A percentile compares a stretch with the other conserved stretches of the same genome.
These are phyloP conservation scores for Amorphotheca resinae DNA, from an alignment of 495 filamentous ascomycete genomes.

Conservation along the genomic window DNA sequence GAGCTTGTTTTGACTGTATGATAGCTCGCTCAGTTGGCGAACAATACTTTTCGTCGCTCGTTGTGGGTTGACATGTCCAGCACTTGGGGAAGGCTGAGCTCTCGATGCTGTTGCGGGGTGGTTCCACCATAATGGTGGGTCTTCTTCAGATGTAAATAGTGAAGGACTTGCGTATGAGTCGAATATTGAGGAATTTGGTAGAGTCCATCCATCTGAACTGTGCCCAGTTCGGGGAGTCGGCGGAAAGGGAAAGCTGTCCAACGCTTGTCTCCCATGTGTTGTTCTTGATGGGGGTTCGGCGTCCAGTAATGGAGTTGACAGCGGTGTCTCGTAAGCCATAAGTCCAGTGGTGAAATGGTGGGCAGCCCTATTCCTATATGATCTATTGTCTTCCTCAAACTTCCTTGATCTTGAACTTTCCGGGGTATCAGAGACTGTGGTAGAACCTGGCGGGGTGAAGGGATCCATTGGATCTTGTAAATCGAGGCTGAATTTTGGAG, in stretches of 20 bases:
- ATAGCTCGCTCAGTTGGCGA: constrained; percentile 14
- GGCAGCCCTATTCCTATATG: neutral
- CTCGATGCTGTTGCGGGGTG: constrained; percentile 9
- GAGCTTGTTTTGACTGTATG: constrained; percentile 8
- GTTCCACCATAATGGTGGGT: constrained; percentile 18
- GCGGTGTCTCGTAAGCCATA: constrained; percentile 11
- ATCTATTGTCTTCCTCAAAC: neutral
- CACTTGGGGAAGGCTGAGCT: constrained; percentile 16
- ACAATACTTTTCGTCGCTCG: constrained; percentile 13
- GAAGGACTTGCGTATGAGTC: constrained; percentile 2
- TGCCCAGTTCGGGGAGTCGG: constrained; percentile 10
- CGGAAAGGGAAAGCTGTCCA: constrained; percentile 2
- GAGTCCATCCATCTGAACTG: constrained; percentile 9
- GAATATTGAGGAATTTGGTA: constrained; percentile 2
- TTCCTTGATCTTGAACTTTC: neutral
- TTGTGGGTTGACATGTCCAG: constrained; percentile 12
- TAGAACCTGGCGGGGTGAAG: constrained; percentile 3
- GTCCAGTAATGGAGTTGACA: constrained; percentile 10
- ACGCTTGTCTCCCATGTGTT: constrained; percentile 6
- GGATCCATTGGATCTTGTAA: constrained; percentile 2
- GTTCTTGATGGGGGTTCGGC: constrained; percentile 4
- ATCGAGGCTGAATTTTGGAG: constrained; percentile 11
- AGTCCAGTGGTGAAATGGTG: neutral
- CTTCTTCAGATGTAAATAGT: constrained; percentile 1
- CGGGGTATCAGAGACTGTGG: constrained; percentile 2